Evolutionary conservation across 495 filamentous ascomycete species (phyloP).

Genomic region (Friedmanniomyces simplex): DNA sequence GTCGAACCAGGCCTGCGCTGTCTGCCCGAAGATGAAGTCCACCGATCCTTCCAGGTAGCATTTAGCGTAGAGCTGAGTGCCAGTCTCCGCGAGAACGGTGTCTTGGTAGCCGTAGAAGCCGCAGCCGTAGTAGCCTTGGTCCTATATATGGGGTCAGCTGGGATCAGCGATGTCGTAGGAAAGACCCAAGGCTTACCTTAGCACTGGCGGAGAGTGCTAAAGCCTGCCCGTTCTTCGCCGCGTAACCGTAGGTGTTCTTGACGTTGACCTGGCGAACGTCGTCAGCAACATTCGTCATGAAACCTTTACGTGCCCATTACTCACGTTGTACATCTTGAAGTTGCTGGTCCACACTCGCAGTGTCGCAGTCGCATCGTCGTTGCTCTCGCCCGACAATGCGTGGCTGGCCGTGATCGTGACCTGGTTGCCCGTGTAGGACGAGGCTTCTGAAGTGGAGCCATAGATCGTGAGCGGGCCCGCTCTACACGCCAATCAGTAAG

Average conservation of each 20-base stretch:
- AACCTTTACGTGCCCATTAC: neutral
- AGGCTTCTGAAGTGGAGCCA: constrained; percentile 49
- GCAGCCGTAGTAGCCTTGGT: constrained; percentile 51
- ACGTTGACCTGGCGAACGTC: constrained; percentile 38
- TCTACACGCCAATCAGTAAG: neutral
- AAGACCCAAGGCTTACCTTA: constrained; percentile 12
- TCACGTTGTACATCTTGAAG: constrained; percentile 47
- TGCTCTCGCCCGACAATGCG: constrained; percentile 31
- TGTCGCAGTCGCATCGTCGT: constrained; percentile 40
- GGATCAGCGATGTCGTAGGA: neutral
- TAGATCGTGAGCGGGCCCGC: constrained; percentile 42
- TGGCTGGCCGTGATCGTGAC: constrained; percentile 45
- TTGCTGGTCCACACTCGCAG: constrained; percentile 42
- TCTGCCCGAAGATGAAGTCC: constrained; percentile 60
- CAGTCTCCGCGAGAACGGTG: constrained; percentile 49
- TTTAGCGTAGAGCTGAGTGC: constrained; percentile 46
- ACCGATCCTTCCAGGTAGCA: constrained; percentile 49
- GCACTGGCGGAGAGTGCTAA: constrained; percentile 47
- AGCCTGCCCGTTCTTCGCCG: constrained; percentile 38
- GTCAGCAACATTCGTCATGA: neutral
- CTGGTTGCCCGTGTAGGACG: constrained; percentile 45
- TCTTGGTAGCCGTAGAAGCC: constrained; percentile 51
- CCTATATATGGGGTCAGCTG: constrained; percentile 1
- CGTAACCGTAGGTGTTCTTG: constrained; percentile 43
- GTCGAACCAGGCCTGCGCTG: constrained; percentile 53